phyloP scores from a whole-genome alignment of 768 basidiomycete species.

The Candolleomyces aberdarensis region DNA sequence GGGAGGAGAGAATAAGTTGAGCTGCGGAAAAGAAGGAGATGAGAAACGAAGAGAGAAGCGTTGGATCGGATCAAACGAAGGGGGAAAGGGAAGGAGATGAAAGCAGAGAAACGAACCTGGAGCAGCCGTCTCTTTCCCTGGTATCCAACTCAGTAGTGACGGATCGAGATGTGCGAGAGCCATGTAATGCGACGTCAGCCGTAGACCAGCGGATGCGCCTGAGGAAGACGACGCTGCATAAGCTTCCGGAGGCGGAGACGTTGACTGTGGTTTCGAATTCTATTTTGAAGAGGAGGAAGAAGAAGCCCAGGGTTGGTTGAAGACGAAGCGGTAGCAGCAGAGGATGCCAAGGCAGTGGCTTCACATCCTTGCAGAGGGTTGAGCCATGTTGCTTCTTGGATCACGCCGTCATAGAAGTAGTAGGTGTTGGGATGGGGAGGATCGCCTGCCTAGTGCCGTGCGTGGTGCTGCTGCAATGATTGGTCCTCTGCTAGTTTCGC shows the following conservation, averaged over 20 bases:
- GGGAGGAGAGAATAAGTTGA: too few species aligned
- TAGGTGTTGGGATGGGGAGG: slow-evolving; percentile 74
- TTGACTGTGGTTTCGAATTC: slow-evolving; percentile 13
- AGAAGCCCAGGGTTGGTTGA: not conserved
- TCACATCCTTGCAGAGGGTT: slow-evolving; percentile 56
- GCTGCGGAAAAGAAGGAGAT: too few species aligned
- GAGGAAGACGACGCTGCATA: slow-evolving; percentile 16
- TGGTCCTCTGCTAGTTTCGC: not conserved
- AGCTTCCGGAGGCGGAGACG: not conserved
- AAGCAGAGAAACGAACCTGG: slow-evolving; percentile 14
- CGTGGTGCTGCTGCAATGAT: slow-evolving; percentile 6
- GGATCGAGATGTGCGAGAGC: slow-evolving; percentile 77
- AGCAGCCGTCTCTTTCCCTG: slow-evolving; percentile 19
- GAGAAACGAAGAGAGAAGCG: too few species aligned
- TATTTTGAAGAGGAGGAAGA: slow-evolving; percentile 12
- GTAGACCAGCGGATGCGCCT: slow-evolving; percentile 4
- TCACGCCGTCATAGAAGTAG: slow-evolving; percentile 78
- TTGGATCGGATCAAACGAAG: not conserved
- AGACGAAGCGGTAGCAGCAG: too few species aligned
- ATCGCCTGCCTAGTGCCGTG: slow-evolving; percentile 89
- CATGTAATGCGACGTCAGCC: slow-evolving; percentile 29
- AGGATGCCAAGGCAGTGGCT: slow-evolving; percentile 13
- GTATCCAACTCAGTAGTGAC: slow-evolving; percentile 41
- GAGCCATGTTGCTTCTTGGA: slow-evolving; percentile 80
- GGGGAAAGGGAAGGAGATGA: not conserved